phyloP scores from a whole-genome alignment of 306 rosid genomes.

The Cicer pinnatifidum region DNA sequence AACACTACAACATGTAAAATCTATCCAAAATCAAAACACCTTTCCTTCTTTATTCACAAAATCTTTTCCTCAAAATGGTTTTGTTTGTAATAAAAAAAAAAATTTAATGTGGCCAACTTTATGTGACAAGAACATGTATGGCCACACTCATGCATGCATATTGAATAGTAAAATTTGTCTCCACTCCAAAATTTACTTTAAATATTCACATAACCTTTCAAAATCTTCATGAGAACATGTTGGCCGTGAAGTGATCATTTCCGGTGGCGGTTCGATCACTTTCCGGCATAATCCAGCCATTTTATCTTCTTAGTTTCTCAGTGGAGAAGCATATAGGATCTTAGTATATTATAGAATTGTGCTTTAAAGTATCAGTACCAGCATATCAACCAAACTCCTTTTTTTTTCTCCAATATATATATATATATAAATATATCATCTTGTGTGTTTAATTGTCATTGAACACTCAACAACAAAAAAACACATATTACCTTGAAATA shows the following conservation, averaged over 20 bases:
- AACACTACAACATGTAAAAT: slow-evolving; percentile 44
- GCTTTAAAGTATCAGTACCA: slow-evolving; percentile 81
- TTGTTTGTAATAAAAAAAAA: slow-evolving; percentile 8
- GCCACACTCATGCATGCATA: slow-evolving; percentile 28
- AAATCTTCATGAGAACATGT: slow-evolving; percentile 59
- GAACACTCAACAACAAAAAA: slow-evolving; percentile 54
- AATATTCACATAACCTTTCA: slow-evolving; percentile 57
- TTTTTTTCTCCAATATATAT: slow-evolving; percentile 60
- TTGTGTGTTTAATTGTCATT: slow-evolving; percentile 49
- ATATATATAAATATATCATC: slow-evolving; percentile 43
- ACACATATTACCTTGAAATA: slow-evolving; percentile 22
- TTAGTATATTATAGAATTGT: slow-evolving; percentile 96
- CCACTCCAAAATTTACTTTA: slow-evolving; percentile 53
- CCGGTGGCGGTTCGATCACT: slow-evolving; percentile 56
- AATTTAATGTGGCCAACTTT: slow-evolving; percentile 31
- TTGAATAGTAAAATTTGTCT: slow-evolving; percentile 40
- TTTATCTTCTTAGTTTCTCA: slow-evolving; percentile 45
- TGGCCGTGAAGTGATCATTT: slow-evolving; percentile 56
- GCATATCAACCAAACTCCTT: slow-evolving; percentile 57
- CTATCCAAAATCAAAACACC: slow-evolving; percentile 41
- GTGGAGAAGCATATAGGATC: slow-evolving; percentile 85
- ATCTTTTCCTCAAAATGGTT: slow-evolving; percentile 37
- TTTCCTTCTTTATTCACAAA: slow-evolving; percentile 37
- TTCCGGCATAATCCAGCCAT: slow-evolving; percentile 61
- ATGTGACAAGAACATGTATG: slow-evolving; percentile 31